Conservation (phyloP, 352 stramenopile genomes). For the Globisporangium nodosum region DNA sequence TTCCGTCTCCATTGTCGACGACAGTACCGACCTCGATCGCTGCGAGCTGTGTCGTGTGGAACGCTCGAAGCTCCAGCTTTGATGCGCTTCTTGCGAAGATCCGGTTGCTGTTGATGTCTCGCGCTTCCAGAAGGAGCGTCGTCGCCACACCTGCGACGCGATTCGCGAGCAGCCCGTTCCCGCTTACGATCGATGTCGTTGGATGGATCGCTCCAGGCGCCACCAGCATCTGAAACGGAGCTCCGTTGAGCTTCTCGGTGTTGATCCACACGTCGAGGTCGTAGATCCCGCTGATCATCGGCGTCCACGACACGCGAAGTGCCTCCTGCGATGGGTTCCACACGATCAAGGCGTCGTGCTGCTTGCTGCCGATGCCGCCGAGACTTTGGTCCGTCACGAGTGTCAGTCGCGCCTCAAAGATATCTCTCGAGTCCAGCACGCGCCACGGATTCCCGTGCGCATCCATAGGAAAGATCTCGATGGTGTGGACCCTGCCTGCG, state of each 20-base stretch:
- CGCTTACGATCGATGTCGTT: conserved; percentile 36
- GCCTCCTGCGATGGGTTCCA: conserved; percentile 17
- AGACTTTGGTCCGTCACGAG: conserved; percentile 40
- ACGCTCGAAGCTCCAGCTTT: conserved; percentile 31
- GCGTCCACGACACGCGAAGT: conserved; percentile 24
- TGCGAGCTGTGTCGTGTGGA: conserved; percentile 18
- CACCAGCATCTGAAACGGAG: conserved; percentile 39
- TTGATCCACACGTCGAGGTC: conserved; percentile 42
- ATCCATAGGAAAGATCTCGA: conserved; percentile 44
- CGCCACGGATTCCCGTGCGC: conserved; percentile 35
- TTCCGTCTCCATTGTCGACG: conserved; percentile 45
- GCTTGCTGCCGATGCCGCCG: conserved; percentile 36
- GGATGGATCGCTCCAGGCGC: conserved; percentile 34
- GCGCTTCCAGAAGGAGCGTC: conserved; percentile 33
- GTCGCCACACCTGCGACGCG: conserved; percentile 39
- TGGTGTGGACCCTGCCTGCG: conserved; percentile 26
- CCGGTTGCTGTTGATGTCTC: conserved; percentile 54
- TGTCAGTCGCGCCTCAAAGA: conserved; percentile 30
- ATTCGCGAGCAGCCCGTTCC: conserved; percentile 32
- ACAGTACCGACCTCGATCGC: conserved; percentile 26
- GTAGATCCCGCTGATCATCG: conserved; percentile 50
- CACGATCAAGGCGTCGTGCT: conserved; percentile 24
- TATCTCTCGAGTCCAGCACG: conserved; percentile 17
- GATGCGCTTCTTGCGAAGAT: conserved; percentile 32
- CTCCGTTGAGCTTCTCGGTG: conserved; percentile 24